Base-by-base conservation (phyloP, 1,139 yeast genomes). In the Candida sp. region DNA sequence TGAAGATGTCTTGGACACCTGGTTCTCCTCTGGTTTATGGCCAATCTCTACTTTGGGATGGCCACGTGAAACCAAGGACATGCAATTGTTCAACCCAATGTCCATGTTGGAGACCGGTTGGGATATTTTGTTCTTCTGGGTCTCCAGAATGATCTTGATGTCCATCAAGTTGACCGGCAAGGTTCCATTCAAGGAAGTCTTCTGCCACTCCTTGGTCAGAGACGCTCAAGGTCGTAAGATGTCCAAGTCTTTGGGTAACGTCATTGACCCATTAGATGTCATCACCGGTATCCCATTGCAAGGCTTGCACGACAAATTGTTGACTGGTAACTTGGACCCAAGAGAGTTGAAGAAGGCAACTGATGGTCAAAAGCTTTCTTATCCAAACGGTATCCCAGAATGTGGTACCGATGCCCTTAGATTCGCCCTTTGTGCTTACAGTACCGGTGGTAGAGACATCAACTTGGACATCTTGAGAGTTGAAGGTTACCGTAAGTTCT, bases 121-220 rank as follows among this genome's bases (percentile, higher is more conserved):
- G 99, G 99, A 94, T 77, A 94, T 94, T 68, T 80, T 94, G 65
- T 94, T 94, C 84, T 94, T 94, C 87, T 94, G 99, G 99, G 98
- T 94, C 53, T 84, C 96, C 43, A 86, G 99, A 77, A 94, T 94
- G 99, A 88, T 94, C 58, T 83, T 94, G 78, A 77, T 94, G 66
- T 96, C 98, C 54, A 70, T 91, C 63, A 92, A 93, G 74, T 80
- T 94, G 70, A 90, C 97, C 34, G 98, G 98, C 48, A 78, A 87
- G 54, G 83, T 91, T 56, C 99, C 99, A 54, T 94, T 94, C 81
- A 88, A 84, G 63, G 98, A 94, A 74, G 98, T 94, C 27, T 94
- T 92, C 84, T 94, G 99, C 73, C 99, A 94, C 71, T 93, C 99
- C 23, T 86, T 94, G 70, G 98, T 94, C 47, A 92, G 99, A 77